Evolutionary conservation across 768 basidiomycete genomes (phyloP), one percentile per base, ranked within the genome.

Genomic region (Panaeolus cyanescens): DNA sequence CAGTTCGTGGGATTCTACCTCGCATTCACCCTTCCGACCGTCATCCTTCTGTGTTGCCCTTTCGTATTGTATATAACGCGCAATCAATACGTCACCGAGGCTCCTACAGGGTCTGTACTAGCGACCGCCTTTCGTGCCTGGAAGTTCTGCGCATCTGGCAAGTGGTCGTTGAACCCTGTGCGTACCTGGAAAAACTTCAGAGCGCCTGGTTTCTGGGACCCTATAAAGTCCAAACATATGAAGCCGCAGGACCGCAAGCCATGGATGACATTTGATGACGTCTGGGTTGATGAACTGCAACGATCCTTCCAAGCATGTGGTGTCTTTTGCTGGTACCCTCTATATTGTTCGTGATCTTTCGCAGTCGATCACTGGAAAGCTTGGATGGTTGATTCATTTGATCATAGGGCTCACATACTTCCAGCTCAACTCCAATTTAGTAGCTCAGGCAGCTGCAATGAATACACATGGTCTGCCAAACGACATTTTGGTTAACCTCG

Each of bases 361-460:
- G 20, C 4, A 12, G 31, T 28, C 64, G 4, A 19, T 9, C n/a
- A 13, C 10, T 12, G 25, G n/a, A n/a, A n/a, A 31, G 58, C 33
- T 3, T n/a, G 15, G 28, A 22, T 42, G 12, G 39, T 59, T 57
- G 5, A 28, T 28, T 4, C 13, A 4, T 15, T 28, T n/a, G 5
- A 9, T 10, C 30, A 33, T 28, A 88, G 86, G 88, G 88, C 81
- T 91, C 40, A 79, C 86, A 1, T 57, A 90, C 73, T 88, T 86
- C 67, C 89, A 91, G 68, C 65, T 91, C 53, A 86, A 86, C 75
- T 88, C 85, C 74, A 91, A 91, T 70, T 65, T 91, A 69, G 83
- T 81, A 0, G 89, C 89, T 8, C 88, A 90, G 71, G 90, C 90
- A 25, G 90, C 88, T 4, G 85, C 85, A 0, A 90, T 91, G 90